Base-by-base conservation (phyloP, 2,329 filamentous ascomycete genomes). In the Camptophora hylomeconis region DNA sequence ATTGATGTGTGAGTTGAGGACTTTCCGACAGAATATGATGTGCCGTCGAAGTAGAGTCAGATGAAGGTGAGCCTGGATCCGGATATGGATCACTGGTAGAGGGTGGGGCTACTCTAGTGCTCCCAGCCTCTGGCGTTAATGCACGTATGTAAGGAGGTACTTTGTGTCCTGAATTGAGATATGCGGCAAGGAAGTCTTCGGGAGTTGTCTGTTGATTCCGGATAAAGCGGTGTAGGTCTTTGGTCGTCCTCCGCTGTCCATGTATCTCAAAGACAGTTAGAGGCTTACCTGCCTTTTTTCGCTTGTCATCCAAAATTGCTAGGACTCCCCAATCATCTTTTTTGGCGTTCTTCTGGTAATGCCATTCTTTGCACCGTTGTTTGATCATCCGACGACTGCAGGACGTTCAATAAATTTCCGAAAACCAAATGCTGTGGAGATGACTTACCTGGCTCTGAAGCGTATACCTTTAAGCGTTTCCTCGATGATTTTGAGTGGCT, bases 281-380 rank as follows among this genome's bases (percentile, higher is more conserved):
- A 3, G 20, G 28, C 26, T 39, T 42, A 31, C 42, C 42, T 24
- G 21, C 30, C 7, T 42, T 35, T 24, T 37, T 34, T 12, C 41
- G 39, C 16, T 17, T 24, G 26, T 45, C 26, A 27, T 39, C 32
- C 12, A 45, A 29, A 11, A 43, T 32, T 14, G 38, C 36, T 11
- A 40, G 38, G 32, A 42, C 38, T 29, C 41, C 39, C 33, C 42
- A 44, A 32, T 45, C 42, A 18, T 39, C 36, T 22, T 42, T 41
- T 10, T 42, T 44, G 32, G 39, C 42, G 28, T 45, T 45, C 24
- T 45, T 45, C 26, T 31, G 35, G 24, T 39, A 39, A 24, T 37
- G 37, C 42, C 42, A 45, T 31, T 38, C 35, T 23, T 37, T 36
- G 7, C 44, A 36, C 17, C 42, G 35, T 23, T 41, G 24, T 20